phyloP scores from a whole-genome alignment of 257 asterid species.

The Hygrophila difformis region DNA sequence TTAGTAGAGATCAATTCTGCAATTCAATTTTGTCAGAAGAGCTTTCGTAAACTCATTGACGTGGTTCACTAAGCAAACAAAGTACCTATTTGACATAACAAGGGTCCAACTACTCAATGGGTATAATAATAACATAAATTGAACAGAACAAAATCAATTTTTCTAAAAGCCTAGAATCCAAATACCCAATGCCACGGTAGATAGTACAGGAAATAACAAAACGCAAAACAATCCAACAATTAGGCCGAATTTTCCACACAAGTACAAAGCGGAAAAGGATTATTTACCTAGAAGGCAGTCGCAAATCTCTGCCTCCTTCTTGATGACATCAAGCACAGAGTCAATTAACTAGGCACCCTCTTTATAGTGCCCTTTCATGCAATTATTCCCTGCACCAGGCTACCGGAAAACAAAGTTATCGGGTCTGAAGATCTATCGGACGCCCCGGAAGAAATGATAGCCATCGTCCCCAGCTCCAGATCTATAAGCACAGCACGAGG shows the following conservation, averaged over 20 bases:
- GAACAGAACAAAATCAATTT: neutral
- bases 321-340: conserved; percentile 43
- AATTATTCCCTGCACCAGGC: conserved; percentile 44
- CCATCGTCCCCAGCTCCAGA: conserved; percentile 51
- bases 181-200: neutral
- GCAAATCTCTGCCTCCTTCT: conserved; percentile 47
- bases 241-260: too few species aligned
- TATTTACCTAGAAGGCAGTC: conserved; percentile 38
- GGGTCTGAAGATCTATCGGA: conserved; percentile 43
- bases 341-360: conserved; percentile 47
- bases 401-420: conserved; percentile 47
- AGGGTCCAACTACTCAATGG: too few species aligned
- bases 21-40: too few species aligned
- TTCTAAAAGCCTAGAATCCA: neutral
- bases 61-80: too few species aligned
- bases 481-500: conserved; percentile 51
- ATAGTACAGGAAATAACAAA: neutral
- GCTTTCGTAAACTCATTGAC: too few species aligned
- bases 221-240: too few species aligned
- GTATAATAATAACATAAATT: too few species aligned
- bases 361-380: conserved; percentile 45
- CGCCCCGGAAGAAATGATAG: conserved; percentile 41
- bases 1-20: too few species aligned
- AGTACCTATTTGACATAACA: too few species aligned
- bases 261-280: neutral